Base-by-base conservation (phyloP, 2,329 filamentous ascomycete genomes). In the Aspergillus arachidicola region DNA sequence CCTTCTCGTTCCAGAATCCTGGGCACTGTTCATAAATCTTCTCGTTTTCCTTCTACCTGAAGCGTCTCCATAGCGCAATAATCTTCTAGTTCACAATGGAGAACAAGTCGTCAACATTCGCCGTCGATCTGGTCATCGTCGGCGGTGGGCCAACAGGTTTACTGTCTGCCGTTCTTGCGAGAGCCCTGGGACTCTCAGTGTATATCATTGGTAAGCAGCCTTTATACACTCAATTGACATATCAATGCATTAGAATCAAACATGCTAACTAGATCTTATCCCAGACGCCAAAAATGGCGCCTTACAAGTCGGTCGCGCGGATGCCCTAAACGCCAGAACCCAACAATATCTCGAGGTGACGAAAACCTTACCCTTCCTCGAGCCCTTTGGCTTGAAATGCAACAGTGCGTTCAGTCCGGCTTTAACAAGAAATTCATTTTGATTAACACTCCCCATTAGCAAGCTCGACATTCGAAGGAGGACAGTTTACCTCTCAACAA, bases 401-500 rank as follows among this genome's bases (percentile, higher is more conserved):
- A 59, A 59, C 32, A 59, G 57, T 59, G 23, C 26, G 57, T 59
- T 30, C 3, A n/a, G 6, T 30, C 26, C 26, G 1, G 6, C 6
- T 5, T 4, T 4, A 28, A 4, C 7, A 11, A 19, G 7, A 10
- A 28, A 10, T n/a, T 11, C 46, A 28, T 0, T 12, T 11, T n/a
- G 23, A 14, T 48, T 36, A 50, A 26, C 32, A 16, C 16, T 14
- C 23, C 7, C 5, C 6, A 0, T 50, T 57, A 60, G 59, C 59
- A n/a, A 60, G 59, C 30, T 60, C 59, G 14, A 60, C 59, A 7
- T 60, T 46, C 51, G 59, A 60, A 56, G 59, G 23, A 2, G 59
- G 59, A 1, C n/a, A 56, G 26, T 60, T 60, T 21, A 60, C 59
- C 30, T 60, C 59, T n/a, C 59, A 45, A 9, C 59, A 60, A 30